These are phyloP conservation scores for Rusavskia elegans DNA, from an alignment of 495 filamentous ascomycete genomes.

Conservation along the genomic window DNA sequence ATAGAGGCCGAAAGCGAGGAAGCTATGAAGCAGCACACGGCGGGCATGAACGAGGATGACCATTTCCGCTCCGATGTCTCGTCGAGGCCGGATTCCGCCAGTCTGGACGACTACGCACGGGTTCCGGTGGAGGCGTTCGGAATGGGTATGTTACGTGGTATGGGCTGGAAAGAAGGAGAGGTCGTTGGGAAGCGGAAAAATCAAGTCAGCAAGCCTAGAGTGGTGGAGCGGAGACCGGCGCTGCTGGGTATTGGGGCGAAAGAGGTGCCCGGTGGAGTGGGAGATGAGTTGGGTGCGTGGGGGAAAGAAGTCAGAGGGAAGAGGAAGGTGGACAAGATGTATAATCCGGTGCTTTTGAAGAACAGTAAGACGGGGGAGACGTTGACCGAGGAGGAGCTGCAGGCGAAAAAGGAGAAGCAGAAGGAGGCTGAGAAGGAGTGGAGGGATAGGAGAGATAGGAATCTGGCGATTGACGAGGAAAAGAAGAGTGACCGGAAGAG, in stretches of 20 bases:
- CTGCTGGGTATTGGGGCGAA: slow-evolving; percentile 78
- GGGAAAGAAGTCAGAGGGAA: slow-evolving; percentile 49
- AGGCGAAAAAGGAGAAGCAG: slow-evolving; percentile 25
- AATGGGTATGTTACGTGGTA: slow-evolving; percentile 67
- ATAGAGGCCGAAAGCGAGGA: slow-evolving; percentile 13
- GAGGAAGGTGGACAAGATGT: slow-evolving; percentile 37
- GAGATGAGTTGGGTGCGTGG: slow-evolving; percentile 62
- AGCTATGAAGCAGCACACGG: slow-evolving; percentile 14
- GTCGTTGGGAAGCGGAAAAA: slow-evolving; percentile 40
- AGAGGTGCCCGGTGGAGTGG: slow-evolving; percentile 43
- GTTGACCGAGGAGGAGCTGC: slow-evolving; percentile 46
- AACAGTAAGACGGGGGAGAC: slow-evolving; percentile 52
- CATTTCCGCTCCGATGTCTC: slow-evolving; percentile 52
- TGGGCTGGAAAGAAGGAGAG: slow-evolving; percentile 90
- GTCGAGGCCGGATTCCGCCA: slow-evolving; percentile 58
- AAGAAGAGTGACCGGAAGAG: slow-evolving; percentile 29
- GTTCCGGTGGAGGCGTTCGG: slow-evolving; percentile 93
- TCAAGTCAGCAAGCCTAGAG: slow-evolving; percentile 22
- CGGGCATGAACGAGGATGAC: slow-evolving; percentile 40
- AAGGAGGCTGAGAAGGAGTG: slow-evolving; percentile 31
- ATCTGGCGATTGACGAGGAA: slow-evolving; percentile 20
- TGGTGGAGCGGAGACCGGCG: slow-evolving; percentile 53
- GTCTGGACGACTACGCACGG: slow-evolving; percentile 68
- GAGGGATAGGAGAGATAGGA: slow-evolving; percentile 32
- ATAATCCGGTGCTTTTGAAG: slow-evolving; percentile 49